phyloP scores from a whole-genome alignment of 108 stramenopile species.

The Cyclotella kingstonii region DNA sequence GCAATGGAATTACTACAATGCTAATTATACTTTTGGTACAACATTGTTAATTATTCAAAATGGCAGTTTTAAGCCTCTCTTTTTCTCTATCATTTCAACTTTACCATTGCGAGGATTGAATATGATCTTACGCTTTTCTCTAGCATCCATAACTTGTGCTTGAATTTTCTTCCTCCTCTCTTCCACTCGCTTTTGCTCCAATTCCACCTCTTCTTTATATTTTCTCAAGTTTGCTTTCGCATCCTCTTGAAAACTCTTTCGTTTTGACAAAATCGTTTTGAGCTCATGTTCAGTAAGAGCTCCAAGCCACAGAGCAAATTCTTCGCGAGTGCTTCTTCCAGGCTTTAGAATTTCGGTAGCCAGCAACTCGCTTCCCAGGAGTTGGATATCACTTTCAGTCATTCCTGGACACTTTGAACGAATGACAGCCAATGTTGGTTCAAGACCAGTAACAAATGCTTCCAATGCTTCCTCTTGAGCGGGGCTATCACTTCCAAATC shows the following conservation, averaged over 20 bases:
- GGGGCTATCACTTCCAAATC: constrained; percentile 67
- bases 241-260: constrained; percentile 62
- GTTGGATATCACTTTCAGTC: constrained; percentile 68
- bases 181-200: constrained; percentile 40
- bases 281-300: constrained; percentile 71
- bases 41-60: constrained; percentile 8
- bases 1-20: too few species aligned
- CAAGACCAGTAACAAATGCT: constrained; percentile 68
- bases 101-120: constrained; percentile 77
- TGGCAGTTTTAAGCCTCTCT: constrained; percentile 32
- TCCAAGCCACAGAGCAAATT: constrained; percentile 80
- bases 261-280: constrained; percentile 52
- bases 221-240: constrained; percentile 56
- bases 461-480: constrained; percentile 72
- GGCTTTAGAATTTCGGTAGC: constrained; percentile 70
- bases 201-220: constrained; percentile 38
- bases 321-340: constrained; percentile 61
- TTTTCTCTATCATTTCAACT: constrained; percentile 49
- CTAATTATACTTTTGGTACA: not conserved
- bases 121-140: constrained; percentile 62
- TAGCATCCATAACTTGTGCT: constrained; percentile 63
- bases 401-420: constrained; percentile 67
- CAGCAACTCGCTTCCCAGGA: constrained; percentile 77
- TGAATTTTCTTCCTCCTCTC: constrained; percentile 55
- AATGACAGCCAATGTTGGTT: constrained; percentile 66